Evolutionary conservation across 208 protist genomes (phyloP), one percentile per base, ranked within the genome.

Genomic region (Naegleria gruberi): DNA sequence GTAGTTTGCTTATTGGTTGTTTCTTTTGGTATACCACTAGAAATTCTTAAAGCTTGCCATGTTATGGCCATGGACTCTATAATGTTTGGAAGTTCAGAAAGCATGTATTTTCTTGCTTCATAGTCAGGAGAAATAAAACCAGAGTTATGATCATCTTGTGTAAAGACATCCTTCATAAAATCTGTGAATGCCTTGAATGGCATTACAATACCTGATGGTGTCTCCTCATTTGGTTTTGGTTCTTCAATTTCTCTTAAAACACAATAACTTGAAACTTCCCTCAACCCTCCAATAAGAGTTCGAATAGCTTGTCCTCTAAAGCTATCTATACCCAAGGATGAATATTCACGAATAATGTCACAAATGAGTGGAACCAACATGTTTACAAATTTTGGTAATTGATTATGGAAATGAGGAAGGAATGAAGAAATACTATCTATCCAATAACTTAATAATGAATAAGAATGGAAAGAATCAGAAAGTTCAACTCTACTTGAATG

Each of bases 101-200:
- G 7, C 30, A 83, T 43, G 19, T 41, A 44, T 17, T 41, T 23
- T 42, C 40, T 23, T 41, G 37, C 77, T 43, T 83, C 77, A 43
- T 4, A 83, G 37, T 23, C 77, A 83, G 37, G 37, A 44, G 77
- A 83, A 42, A 42, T 44, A 44, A 83, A 44, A 26, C 23, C 26
- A 15, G 51, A 65, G 30, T 30, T 19, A 37, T 77, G 6, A 42
- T 45, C 42, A 43, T 87, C 44, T 42, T 55, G 41, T 34, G 41
- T 87, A 45, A 87, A 87, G 6, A 87, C 44, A 55, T 55, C 83
- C 7, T 87, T 45, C 4, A 87, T 43, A 34, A 87, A 55, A 51
- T 87, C 43, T 30, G 83, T 55, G 26, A 87, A 34, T 10, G 55
- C 6, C 30, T 41, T 87, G 37, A 55, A 45, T n/a, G 83, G 83